phyloP scores from a whole-genome alignment of 129 eudicot genomes.

The Erigeron canadensis region DNA sequence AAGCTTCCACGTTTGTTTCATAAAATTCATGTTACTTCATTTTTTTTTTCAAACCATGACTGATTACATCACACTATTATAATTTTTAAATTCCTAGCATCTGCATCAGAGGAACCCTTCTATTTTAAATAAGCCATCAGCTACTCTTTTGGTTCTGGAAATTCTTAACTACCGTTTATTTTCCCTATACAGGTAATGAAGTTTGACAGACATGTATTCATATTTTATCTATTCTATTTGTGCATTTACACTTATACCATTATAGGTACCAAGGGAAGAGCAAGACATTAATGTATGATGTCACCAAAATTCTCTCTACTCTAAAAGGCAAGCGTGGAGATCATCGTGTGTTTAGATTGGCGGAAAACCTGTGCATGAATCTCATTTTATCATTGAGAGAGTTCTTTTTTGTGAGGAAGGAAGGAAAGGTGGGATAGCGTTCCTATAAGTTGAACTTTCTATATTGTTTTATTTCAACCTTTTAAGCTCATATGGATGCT shows the following conservation, averaged over 20 bases:
- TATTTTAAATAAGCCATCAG: slow-evolving; percentile 76
- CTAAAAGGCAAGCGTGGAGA: slow-evolving; percentile 97
- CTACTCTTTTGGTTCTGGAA: slow-evolving; percentile 85
- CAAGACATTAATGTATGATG: slow-evolving; percentile 88
- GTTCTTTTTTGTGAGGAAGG: slow-evolving; percentile 85
- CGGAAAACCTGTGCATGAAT: slow-evolving; percentile 96
- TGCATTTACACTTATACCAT: slow-evolving; percentile 7
- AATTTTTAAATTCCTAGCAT: slow-evolving; percentile 49
- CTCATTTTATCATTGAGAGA: slow-evolving; percentile 81
- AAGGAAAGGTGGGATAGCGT: slow-evolving; percentile 66
- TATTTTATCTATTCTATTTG: not conserved
- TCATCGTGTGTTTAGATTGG: slow-evolving; percentile 91
- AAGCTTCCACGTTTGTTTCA: slow-evolving; percentile 19
- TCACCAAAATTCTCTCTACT: slow-evolving; percentile 80
- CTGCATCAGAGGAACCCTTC: slow-evolving; percentile 82
- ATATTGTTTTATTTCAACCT: not conserved
- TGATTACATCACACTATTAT: not conserved
- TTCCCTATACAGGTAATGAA: slow-evolving; percentile 83
- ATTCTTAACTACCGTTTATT: slow-evolving; percentile 89
- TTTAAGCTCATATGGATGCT: slow-evolving; percentile 17
- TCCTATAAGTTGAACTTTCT: not conserved
- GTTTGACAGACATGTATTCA: too few relatives aligned
- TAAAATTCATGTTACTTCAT: not conserved
- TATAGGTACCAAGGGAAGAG: slow-evolving; percentile 93
- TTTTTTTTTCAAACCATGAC: too few relatives aligned